phyloP scores from a whole-genome alignment of 768 basidiomycete species.

The Trametes cingulata region DNA sequence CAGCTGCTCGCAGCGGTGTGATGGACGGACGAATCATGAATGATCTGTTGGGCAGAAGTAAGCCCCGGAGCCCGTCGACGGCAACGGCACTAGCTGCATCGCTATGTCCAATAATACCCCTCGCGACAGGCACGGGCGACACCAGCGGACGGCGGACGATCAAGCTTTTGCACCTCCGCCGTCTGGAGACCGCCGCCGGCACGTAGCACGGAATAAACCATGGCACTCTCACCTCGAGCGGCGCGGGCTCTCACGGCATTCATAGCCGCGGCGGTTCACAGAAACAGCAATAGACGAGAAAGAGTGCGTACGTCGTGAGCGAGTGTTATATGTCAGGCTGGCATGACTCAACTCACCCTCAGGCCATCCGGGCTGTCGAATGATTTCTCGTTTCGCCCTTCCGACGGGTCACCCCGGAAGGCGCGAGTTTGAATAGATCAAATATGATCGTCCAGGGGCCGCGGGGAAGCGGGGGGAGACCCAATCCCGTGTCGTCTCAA shows the following conservation, averaged over 20 bases:
- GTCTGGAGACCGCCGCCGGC: constrained; percentile 16
- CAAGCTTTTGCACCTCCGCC: neutral
- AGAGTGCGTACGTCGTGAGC: neutral
- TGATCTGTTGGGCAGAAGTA: constrained; percentile 9
- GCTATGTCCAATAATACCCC: constrained; percentile 1
- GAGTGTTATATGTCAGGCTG: neutral
- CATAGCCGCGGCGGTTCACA: constrained; percentile 4
- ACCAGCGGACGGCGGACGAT: neutral
- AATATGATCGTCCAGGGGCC: neutral
- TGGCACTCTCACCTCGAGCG: constrained; percentile 12
- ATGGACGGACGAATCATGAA: constrained; percentile 15
- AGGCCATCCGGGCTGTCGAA: constrained; percentile 4
- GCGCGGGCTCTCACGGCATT: constrained; percentile 13
- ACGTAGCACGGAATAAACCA: neutral
- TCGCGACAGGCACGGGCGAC: constrained; percentile 12
- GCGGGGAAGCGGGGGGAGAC: neutral
- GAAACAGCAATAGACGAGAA: neutral
- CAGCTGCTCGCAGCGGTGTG: constrained; percentile 9
- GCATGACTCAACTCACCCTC: constrained; percentile 8
- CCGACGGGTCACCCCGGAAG: constrained; percentile 3
- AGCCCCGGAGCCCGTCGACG: constrained; percentile 5
- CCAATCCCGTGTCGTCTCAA: constrained; percentile 3
- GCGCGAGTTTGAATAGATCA: neutral
- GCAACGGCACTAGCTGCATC: constrained; percentile 3
- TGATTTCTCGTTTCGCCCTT: constrained; percentile 8